Evolutionary conservation across 2,329 filamentous ascomycete species (phyloP), one percentile per base, ranked within the genome.

Genomic region (Aspergillaceae sp.): DNA sequence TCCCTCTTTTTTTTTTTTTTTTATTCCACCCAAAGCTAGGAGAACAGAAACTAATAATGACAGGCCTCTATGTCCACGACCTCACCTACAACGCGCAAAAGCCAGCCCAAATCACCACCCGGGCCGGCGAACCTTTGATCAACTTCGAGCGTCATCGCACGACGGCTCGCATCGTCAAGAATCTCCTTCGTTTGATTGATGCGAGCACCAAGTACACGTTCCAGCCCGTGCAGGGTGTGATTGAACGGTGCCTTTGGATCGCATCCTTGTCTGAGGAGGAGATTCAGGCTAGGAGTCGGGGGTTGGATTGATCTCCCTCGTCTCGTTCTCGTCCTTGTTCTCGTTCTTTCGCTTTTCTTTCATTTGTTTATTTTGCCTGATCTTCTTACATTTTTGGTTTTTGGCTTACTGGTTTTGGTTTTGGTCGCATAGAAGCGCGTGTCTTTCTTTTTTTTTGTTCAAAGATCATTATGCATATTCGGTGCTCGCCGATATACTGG

Each of bases 21-120:
- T 28, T 4, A 11, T 53, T 35, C 52, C 27, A 19, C 19, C 19
- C 19, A 19, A 19, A 19, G 19, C 30, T 32, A 5, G 30, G 30
- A 32, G 30, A 32, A 32, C 6, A 6, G 30, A 6, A 32, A 32
- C 5, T 32, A 9, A 5, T 32, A 32, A 32, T 32, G 8, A 32
- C 19, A 76, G 74, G 79, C 26, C 71, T 83, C 32, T 84, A 83
- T 60, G 79, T 81, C 4, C 80, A 82, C 52, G 80, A 84, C 57
- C 69, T 84, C 46, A 82, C 80, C 42, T 83, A 82, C 65, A 84
- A 83, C 58, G 75, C 80, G 0, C 79, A 83, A 61, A 83, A 83
- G 56, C 79, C 80, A 0, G 73, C 78, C 1, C 75, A 78, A 52
- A 72, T 83, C 38, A 67, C 71, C 8, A 69, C 66, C 9, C 65